Evolutionary conservation across 75 land plant genomes (phyloP).

Genomic region (Isoetes taiwanensis): DNA sequence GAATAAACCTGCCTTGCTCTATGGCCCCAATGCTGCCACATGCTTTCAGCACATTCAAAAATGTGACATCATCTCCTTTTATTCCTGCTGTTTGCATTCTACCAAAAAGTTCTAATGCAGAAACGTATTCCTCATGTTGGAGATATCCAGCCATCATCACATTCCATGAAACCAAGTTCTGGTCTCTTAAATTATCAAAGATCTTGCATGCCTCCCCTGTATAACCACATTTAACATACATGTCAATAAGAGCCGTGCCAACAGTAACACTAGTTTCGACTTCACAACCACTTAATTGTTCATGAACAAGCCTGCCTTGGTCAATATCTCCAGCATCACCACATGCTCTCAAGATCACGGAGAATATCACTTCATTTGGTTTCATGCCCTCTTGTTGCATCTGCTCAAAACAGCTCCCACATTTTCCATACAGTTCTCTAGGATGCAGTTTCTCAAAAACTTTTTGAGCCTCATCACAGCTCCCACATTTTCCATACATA

Average conservation of each 20-base stretch:
- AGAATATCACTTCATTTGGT: constrained; percentile 10
- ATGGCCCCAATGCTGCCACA: constrained; percentile 35
- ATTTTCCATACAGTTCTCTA: too few relatives aligned
- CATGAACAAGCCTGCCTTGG: constrained; percentile 10
- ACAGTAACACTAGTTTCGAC: not conserved
- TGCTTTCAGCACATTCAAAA: constrained; percentile 24
- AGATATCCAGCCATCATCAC: constrained; percentile 36
- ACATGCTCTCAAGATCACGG: constrained; percentile 11
- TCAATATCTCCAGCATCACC: constrained; percentile 36
- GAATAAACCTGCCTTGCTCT: constrained; percentile 24
- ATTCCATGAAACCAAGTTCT: constrained; percentile 41
- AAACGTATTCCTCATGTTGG: constrained; percentile 12
- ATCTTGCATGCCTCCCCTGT: constrained; percentile 18
- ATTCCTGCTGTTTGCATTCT: constrained; percentile 25
- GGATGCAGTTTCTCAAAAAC: constrained; percentile 35
- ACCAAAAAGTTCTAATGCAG: constrained; percentile 33
- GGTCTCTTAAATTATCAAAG: constrained; percentile 14
- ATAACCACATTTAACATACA: constrained; percentile 32
- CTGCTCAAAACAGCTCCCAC: not conserved
- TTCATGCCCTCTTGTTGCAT: constrained; percentile 9
- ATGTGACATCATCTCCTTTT: constrained; percentile 25
- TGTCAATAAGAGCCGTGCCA: constrained; percentile 23
- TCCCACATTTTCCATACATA: constrained; percentile 52
- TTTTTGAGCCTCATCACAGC: constrained; percentile 29
- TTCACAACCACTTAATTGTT: not conserved